These are phyloP conservation scores for Pholiota conissans DNA, from an alignment of 768 basidiomycete species.

Conservation along the genomic window DNA sequence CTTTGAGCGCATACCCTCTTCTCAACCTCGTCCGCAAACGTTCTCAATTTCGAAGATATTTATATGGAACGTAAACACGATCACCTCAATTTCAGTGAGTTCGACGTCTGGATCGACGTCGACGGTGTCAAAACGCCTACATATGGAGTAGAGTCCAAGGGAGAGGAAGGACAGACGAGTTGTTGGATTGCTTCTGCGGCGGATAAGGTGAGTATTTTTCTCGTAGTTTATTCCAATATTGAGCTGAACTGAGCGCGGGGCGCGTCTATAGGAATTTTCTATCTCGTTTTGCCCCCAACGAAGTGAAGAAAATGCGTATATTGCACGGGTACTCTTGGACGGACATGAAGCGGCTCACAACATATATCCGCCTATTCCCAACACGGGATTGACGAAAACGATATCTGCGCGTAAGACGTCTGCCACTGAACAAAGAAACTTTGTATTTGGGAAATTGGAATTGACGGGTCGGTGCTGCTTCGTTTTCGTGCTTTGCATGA, in stretches of 20 bases:
- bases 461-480: slow-evolving; percentile 1
- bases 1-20: no score
- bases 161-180: background rate
- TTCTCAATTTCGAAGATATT: no score
- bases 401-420: background rate
- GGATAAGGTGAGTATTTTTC: slow-evolving; percentile 2
- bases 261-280: background rate
- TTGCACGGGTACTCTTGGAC: background rate
- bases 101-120: background rate
- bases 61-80: no score
- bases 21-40: no score
- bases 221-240: background rate
- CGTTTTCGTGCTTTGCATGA: background rate
- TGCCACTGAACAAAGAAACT: slow-evolving; percentile 1
- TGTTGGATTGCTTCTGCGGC: slow-evolving; percentile 12
- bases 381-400: no score
- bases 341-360: background rate
- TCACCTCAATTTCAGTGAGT: background rate
- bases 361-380: no score
- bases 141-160: background rate
- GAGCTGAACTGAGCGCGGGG: background rate
- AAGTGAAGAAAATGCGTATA: background rate
- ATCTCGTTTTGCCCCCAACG: background rate
- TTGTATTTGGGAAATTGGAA: slow-evolving; percentile 3
- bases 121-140: background rate